These are phyloP conservation scores for Aspergillus panamensis DNA, from an alignment of 495 filamentous ascomycete genomes.

Conservation along the genomic window DNA sequence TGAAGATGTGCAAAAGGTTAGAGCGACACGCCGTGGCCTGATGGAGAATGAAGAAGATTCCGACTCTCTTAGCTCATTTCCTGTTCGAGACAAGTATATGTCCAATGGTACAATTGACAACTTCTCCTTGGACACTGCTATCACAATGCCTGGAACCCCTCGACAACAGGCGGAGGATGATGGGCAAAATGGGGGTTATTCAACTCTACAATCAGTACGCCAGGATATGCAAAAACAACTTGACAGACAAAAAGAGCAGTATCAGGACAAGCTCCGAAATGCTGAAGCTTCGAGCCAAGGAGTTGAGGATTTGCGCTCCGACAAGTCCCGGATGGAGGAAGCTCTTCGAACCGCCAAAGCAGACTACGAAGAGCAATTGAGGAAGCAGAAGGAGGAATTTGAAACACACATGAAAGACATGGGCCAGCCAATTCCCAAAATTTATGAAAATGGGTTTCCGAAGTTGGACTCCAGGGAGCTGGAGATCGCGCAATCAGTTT, in stretches of 20 bases:
- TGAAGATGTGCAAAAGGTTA: constrained; percentile 86
- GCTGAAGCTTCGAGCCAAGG: constrained; percentile 75
- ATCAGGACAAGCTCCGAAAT: constrained; percentile 71
- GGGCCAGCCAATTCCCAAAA: constrained; percentile 48
- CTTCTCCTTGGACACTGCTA: constrained; percentile 88
- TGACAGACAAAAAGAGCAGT: constrained; percentile 80
- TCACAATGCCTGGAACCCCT: constrained; percentile 92
- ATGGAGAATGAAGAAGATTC: constrained; percentile 78
- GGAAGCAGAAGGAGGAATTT: constrained; percentile 70
- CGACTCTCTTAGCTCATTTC: constrained; percentile 85
- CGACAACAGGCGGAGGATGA: constrained; percentile 69
- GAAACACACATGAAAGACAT: constrained; percentile 64
- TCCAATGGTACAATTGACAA: constrained; percentile 94
- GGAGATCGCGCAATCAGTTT: constrained; percentile 58
- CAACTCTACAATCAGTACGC: constrained; percentile 66
- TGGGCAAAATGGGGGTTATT: constrained; percentile 48
- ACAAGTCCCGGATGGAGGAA: constrained; percentile 86
- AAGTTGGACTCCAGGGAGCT: constrained; percentile 68
- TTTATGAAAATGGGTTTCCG: constrained; percentile 49
- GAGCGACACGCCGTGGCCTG: constrained; percentile 73
- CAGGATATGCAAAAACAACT: constrained; percentile 88
- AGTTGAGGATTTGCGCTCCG: constrained; percentile 76
- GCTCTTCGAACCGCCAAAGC: constrained; percentile 72
- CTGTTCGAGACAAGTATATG: constrained; percentile 91
- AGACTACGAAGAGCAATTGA: constrained; percentile 79